Percentiles rank a stretch among this genome's conserved stretches.
These are phyloP conservation scores for Parascedosporium putredinis DNA, from an alignment of 2,329 filamentous ascomycete species.

Conservation along the genomic window DNA sequence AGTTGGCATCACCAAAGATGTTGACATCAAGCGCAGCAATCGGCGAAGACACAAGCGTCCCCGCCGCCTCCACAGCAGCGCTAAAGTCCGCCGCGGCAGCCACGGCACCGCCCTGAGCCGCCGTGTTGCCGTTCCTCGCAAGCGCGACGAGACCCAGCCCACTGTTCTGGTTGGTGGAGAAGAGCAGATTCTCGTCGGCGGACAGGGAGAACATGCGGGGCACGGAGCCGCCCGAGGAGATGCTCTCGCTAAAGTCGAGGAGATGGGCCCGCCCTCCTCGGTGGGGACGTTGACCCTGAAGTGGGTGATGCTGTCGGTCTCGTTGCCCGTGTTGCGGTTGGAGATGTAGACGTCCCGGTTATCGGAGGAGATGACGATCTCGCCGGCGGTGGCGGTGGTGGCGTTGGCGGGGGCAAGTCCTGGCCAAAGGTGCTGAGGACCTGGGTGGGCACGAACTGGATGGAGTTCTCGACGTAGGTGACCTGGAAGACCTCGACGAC, in stretches of 20 bases:
- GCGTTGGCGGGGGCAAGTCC: conserved; percentile 22
- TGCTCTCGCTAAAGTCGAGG: conserved; percentile 23
- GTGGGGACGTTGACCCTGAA: conserved; percentile 24
- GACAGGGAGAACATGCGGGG: conserved; percentile 37
- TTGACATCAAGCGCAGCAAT: not conserved
- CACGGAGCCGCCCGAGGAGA: conserved; percentile 23
- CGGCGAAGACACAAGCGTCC: conserved; percentile 2
- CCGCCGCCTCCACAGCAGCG: not conserved
- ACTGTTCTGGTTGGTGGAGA: conserved; percentile 34
- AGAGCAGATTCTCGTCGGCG: conserved; percentile 24
- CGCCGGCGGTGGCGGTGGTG: conserved; percentile 31
- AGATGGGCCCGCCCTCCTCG: conserved; percentile 14
- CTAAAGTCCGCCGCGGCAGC: not conserved
- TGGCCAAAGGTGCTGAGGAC: conserved; percentile 30
- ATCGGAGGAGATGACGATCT: conserved; percentile 30
- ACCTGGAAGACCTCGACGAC: conserved; percentile 31
- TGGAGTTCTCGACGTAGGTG: conserved; percentile 22
- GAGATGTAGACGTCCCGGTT: conserved; percentile 37
- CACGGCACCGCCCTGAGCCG: not conserved
- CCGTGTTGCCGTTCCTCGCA: conserved; percentile 17
- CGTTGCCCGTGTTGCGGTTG: conserved; percentile 35
- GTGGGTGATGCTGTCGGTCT: conserved; percentile 35
- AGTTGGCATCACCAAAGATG: not conserved
- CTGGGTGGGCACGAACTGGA: conserved; percentile 26
- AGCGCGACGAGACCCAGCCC: conserved; percentile 28